Evolutionary conservation across 495 filamentous ascomycete genomes (phyloP), one percentile per base, ranked within the genome.

Genomic region (Corynascus novoguineensis): DNA sequence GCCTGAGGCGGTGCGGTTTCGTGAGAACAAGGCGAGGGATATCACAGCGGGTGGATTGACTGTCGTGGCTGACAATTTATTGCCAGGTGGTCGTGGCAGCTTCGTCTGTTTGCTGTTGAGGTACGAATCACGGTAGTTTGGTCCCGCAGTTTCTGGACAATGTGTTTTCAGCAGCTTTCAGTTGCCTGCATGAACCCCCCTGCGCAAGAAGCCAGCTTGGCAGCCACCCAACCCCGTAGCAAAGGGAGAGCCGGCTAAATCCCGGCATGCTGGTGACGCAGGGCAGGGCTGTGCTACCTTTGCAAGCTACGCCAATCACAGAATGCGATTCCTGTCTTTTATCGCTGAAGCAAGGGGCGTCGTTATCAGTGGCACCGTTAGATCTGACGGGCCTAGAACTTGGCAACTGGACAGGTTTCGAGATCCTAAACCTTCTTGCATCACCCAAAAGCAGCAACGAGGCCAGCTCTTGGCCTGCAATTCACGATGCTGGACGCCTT

Each of bases 401-500:
- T 14, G 25, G 2, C 11, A 19, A 6, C 22, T 21, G 6, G 31
- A 35, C 52, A 54, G 51, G 40, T 46, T 46, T 45, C 51, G 12
- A 22, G 19, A 31, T 22, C 32, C 50, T 4, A 10, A 19, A 25
- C 14, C 35, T 25, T 24, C 35, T 17, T 25, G 15, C 22, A 27
- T 17, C 35, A 17, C n/a, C 3, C 19, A 12, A 21, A n/a, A 34
- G 19, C 32, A 22, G 19, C 17, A 28, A 3, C 49, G 34, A 31
- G 35, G 27, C 14, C 35, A 19, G 5, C 27, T 11, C 29, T 14
- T 12, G 51, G 31, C 45, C 21, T 31, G 17, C 29, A 6, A 15
- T 55, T 55, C 58, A 73, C 62, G 28, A 97, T 97, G 92, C 75
- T 98, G 71, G 93, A 98, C 72, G 84, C 86, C 17, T 97, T 98